A percentile compares a stretch with the other conserved stretches of the same genome.
These are phyloP conservation scores for Botryotinia globosa DNA, from an alignment of 2,329 filamentous ascomycete genomes.

Conservation along the genomic window DNA sequence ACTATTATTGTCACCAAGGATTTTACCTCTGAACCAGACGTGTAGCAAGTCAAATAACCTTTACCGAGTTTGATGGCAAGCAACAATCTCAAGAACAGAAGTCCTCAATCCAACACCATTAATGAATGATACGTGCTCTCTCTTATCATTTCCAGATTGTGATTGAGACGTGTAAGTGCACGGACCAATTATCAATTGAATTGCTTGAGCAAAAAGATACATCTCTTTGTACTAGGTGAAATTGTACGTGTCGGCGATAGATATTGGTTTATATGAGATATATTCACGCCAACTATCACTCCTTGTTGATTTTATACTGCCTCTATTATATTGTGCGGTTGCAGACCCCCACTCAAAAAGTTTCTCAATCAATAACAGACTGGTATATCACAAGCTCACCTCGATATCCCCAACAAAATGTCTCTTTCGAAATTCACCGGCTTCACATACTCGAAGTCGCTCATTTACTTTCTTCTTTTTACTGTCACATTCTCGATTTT, in stretches of 20 bases:
- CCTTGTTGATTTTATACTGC: background rate
- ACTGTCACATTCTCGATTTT: slow-evolving; percentile 6
- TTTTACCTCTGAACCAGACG: background rate
- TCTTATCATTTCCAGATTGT: background rate
- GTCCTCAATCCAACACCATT: background rate
- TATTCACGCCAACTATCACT: background rate
- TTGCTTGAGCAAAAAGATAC: background rate
- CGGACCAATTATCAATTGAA: background rate
- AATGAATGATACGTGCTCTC: background rate
- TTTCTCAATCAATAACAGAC: background rate
- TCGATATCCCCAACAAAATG: background rate
- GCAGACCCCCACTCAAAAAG: too few relatives aligned
- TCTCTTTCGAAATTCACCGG: slow-evolving; percentile 2
- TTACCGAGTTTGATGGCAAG: background rate
- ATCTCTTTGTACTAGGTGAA: background rate
- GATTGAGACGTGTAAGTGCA: background rate
- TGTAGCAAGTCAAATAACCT: background rate
- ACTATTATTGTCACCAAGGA: background rate
- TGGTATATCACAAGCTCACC: background rate
- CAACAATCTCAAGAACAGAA: background rate
- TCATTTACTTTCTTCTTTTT: background rate
- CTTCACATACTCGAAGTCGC: background rate
- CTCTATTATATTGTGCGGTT: background rate
- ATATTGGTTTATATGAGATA: background rate
- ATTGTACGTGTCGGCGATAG: background rate